Evolutionary conservation across 352 stramenopile species (phyloP).

Genomic region (Globisporangium paddicum): DNA sequence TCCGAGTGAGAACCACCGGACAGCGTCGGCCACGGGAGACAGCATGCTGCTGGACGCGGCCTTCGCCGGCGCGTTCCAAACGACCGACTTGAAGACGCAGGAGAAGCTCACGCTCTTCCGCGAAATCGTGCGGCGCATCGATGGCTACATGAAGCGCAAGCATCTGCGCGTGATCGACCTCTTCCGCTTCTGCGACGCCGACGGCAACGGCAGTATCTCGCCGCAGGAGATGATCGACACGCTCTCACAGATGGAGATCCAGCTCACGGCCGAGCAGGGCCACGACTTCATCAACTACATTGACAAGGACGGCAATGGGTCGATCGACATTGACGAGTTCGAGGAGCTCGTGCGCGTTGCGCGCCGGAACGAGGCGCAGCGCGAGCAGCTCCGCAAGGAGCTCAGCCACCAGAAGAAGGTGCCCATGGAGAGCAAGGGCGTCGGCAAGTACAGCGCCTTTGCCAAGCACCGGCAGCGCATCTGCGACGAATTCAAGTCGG

Average conservation of each 20-base stretch:
- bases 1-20: background rate
- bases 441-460: conserved; percentile 34
- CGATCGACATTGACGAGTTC: conserved; percentile 85
- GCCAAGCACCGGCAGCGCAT: conserved; percentile 56
- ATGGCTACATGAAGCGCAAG: conserved; percentile 83
- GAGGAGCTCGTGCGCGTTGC: conserved; percentile 75
- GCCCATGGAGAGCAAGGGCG: conserved; percentile 23
- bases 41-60: conserved; percentile 23
- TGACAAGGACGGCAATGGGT: conserved; percentile 79
- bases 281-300: conserved; percentile 73
- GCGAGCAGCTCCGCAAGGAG: conserved; percentile 69
- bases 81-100: conserved; percentile 55
- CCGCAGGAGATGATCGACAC: conserved; percentile 80
- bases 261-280: conserved; percentile 57
- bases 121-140: conserved; percentile 75
- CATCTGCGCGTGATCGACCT: conserved; percentile 79
- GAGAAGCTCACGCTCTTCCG: conserved; percentile 69
- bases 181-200: conserved; percentile 81
- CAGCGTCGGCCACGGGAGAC: background rate
- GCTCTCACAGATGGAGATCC: conserved; percentile 81
- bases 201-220: conserved; percentile 77
- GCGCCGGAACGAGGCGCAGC: conserved; percentile 61
- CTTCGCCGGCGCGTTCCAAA: conserved; percentile 59
- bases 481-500: conserved; percentile 55
- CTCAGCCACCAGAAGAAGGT: conserved; percentile 35